phyloP scores from a whole-genome alignment of 2,329 filamentous ascomycete species.

The Reticulascus tulasneorum region DNA sequence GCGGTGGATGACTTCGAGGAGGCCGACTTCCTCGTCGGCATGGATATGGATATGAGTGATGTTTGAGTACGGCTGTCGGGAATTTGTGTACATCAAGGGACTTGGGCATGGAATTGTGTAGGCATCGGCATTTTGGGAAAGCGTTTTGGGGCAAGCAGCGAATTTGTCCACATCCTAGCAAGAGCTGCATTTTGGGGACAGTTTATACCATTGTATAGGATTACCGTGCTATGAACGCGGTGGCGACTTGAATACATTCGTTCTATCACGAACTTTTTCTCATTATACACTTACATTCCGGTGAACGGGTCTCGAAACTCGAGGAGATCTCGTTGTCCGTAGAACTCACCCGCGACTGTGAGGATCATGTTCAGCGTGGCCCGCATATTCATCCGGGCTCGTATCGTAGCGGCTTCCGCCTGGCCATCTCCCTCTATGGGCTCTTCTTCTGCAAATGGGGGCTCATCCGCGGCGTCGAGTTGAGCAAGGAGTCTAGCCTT shows the following conservation, averaged over 20 bases:
- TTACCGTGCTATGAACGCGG: not conserved
- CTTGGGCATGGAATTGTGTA: not conserved
- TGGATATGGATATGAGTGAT: slow-evolving; percentile 39
- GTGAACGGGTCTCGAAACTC: slow-evolving; percentile 65
- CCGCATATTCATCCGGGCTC: slow-evolving; percentile 48
- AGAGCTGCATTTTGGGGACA: slow-evolving; percentile 17
- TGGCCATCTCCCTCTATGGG: too few relatives aligned
- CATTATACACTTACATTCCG: slow-evolving; percentile 27
- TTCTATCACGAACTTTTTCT: slow-evolving; percentile 1
- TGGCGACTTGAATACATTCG: not conserved
- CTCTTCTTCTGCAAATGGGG: slow-evolving; percentile 22
- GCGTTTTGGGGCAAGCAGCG: not conserved
- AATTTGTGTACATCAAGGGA: not conserved
- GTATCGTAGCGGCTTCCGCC: slow-evolving; percentile 16
- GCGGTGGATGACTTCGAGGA: slow-evolving; percentile 61
- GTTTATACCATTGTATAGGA: slow-evolving; percentile 1
- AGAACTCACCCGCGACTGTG: slow-evolving; percentile 81
- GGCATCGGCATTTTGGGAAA: slow-evolving; percentile 4
- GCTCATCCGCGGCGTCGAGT: slow-evolving; percentile 27
- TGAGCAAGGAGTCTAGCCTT: slow-evolving; percentile 44
- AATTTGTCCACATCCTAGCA: slow-evolving; percentile 11
- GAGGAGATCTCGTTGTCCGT: slow-evolving; percentile 82
- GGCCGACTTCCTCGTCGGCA: slow-evolving; percentile 57
- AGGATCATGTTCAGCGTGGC: slow-evolving; percentile 91
- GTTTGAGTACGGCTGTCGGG: slow-evolving; percentile 11